A percentile compares a stretch with the other conserved stretches of the same genome.
Conservation (phyloP, 345 rosid genomes). For the Eucalyptus leucophloia region DNA sequence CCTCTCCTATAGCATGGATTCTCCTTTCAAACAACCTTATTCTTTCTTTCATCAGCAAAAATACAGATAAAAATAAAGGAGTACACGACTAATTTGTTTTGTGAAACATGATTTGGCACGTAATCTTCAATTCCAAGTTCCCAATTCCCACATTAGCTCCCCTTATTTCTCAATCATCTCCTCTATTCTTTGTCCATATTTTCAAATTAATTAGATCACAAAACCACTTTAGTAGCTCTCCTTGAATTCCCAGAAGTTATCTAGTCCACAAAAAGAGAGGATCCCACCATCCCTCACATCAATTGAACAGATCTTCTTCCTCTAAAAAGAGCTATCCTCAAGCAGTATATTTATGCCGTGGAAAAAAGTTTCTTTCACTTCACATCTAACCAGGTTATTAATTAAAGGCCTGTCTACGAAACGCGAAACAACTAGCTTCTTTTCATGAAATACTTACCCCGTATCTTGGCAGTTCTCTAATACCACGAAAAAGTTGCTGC, state of each 20-base stretch:
- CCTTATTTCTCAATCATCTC: not conserved
- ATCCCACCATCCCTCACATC: not conserved
- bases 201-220: not conserved
- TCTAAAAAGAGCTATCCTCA: not conserved
- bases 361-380: no score
- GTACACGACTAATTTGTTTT: not conserved
- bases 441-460: no score
- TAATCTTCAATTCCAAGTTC: not conserved
- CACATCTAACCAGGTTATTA: no score
- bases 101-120: not conserved
- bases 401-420: no score
- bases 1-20: not conserved
- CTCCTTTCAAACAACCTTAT: not conserved
- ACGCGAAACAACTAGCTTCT: no score
- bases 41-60: not conserved
- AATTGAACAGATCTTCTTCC: not conserved
- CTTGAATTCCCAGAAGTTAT: not conserved
- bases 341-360: not conserved
- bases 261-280: not conserved
- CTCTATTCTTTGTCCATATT: not conserved
- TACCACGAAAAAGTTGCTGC: no score
- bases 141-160: not conserved
- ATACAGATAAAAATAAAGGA: no score
- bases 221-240: not conserved
- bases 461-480: no score